Conservation (phyloP, 257 asterid species). For the Avicennia marina region DNA sequence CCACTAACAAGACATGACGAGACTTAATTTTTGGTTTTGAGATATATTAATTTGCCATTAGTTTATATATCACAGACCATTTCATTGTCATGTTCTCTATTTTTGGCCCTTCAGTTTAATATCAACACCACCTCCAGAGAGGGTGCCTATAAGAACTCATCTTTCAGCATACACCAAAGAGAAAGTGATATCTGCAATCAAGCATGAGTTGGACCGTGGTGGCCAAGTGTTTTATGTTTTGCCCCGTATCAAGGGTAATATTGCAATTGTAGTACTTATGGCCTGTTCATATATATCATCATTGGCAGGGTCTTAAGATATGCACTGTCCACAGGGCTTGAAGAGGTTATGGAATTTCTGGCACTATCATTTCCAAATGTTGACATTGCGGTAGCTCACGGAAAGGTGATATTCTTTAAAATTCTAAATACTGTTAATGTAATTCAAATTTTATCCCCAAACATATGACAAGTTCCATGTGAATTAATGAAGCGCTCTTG, state of each 20-base stretch:
- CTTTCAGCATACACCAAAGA: constrained; percentile 73
- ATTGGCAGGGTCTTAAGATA: constrained; percentile 13
- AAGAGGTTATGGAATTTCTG: constrained; percentile 83
- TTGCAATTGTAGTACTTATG: neutral
- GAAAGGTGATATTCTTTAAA: constrained; percentile 57
- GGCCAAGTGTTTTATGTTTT: constrained; percentile 94
- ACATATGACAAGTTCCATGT: constrained; percentile 8
- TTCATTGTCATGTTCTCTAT: constrained; percentile 11
- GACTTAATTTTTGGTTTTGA: constrained; percentile 1
- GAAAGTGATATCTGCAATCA: constrained; percentile 73
- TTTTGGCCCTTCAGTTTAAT: constrained; percentile 70
- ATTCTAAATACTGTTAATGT: constrained; percentile 13
- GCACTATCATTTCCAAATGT: constrained; percentile 61
- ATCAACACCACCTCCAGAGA: constrained; percentile 95
- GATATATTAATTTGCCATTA: constrained; percentile 8
- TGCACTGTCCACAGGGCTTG: constrained; percentile 67
- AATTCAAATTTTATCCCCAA: constrained; percentile 4
- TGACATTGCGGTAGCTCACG: constrained; percentile 94
- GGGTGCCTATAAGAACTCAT: constrained; percentile 93
- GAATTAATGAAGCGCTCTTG: neutral
- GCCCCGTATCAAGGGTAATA: constrained; percentile 91
- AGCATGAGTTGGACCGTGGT: constrained; percentile 82
- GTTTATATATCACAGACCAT: neutral
- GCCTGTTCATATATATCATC: constrained; percentile 6
- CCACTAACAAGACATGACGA: neutral